A percentile compares a stretch with the other conserved stretches of the same genome.
These are phyloP conservation scores for Artemisia tridentata DNA, from an alignment of 129 eudicot species.

Conservation along the genomic window DNA sequence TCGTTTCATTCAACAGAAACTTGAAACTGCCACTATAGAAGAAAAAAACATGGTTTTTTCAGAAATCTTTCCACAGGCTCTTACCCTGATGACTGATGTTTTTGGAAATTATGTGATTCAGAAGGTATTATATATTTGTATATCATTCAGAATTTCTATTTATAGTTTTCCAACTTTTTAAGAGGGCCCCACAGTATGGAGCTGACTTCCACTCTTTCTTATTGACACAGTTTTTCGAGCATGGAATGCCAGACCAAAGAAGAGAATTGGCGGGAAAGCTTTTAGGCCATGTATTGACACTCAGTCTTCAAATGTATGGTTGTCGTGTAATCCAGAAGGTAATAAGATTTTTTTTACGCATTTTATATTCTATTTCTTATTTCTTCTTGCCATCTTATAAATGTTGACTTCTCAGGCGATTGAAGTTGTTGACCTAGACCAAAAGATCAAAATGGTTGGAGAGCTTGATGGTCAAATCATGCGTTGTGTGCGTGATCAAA, in stretches of 20 bases:
- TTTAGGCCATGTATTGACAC: conserved; percentile 63
- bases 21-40: conserved; percentile 81
- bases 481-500: conserved; percentile 96
- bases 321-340: conserved; percentile 87
- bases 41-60: conserved; percentile 83
- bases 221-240: conserved; percentile 62
- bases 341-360: neutral
- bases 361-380: too few relatives aligned
- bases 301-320: conserved; percentile 83
- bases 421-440: conserved; percentile 94
- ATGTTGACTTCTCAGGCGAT: conserved; percentile 51
- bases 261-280: conserved; percentile 70
- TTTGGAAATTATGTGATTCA: conserved; percentile 92
- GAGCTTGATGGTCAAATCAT: conserved; percentile 89
- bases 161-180: neutral
- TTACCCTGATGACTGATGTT: conserved; percentile 88
- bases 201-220: neutral
- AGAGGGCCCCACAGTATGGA: neutral
- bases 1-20: conserved; percentile 91
- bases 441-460: conserved; percentile 86
- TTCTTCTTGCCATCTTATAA: neutral
- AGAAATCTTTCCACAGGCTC: conserved; percentile 87
- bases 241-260: conserved; percentile 69
- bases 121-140: conserved; percentile 49
- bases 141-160: too few relatives aligned